These are phyloP conservation scores for Pseudogymnoascus sp. DNA, from an alignment of 2,329 filamentous ascomycete genomes.

Conservation along the genomic window DNA sequence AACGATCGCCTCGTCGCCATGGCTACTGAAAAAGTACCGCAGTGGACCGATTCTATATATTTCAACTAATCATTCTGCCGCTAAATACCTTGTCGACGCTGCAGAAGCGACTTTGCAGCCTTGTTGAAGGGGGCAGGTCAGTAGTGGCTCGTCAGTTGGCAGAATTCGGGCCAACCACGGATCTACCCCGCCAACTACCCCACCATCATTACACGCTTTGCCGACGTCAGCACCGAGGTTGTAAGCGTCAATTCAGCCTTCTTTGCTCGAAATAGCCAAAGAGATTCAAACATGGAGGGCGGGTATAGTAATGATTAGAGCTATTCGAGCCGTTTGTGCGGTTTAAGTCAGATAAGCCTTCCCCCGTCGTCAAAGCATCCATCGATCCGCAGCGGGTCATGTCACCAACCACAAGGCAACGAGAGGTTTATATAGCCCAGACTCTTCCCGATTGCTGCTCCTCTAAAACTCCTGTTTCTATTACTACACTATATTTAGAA, in stretches of 20 bases:
- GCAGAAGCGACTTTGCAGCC: neutral
- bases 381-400: neutral
- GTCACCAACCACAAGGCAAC: neutral
- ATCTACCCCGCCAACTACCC: neutral
- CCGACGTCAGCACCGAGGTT: neutral
- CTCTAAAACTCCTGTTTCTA: neutral
- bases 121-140: neutral
- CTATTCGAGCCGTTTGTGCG: neutral
- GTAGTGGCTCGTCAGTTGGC: neutral
- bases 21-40: neutral
- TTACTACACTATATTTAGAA: neutral
- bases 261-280: neutral
- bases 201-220: neutral
- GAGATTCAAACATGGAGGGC: neutral
- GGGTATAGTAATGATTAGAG: neutral
- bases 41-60: neutral
- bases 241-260: neutral
- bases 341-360: neutral
- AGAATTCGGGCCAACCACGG: neutral
- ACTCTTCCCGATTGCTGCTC: neutral
- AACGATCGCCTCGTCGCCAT: neutral
- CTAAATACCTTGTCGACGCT: neutral
- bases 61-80: neutral
- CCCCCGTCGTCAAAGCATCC: neutral
- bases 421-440: neutral